Base-by-base conservation (phyloP, 2,329 filamentous ascomycete genomes). In the Dichotomopilus funicola region DNA sequence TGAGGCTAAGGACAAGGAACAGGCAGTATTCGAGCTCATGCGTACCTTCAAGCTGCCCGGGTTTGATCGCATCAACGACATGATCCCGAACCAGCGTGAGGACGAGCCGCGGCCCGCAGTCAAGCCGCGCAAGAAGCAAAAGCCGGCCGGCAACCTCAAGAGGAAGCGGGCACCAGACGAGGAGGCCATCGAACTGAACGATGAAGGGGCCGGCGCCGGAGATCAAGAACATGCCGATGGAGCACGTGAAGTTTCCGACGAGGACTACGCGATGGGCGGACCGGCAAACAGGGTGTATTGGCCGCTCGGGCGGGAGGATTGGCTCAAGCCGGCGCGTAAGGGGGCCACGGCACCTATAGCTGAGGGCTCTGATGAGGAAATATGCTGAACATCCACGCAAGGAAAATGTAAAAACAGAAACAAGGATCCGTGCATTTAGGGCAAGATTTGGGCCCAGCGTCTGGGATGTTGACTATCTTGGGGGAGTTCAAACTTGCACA, bases 1-100 rank as follows among this genome's bases (percentile, higher is more conserved):
- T 58, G 92, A 97, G 73, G 92, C 92, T 48, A 97, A 97, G 69
- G 92, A 96, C 67, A 97, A 97, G 71, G 92, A 97, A 68, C 92
- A 97, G 70, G 91, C 92, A 0, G 90, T 96, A 0, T 95, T 97
- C 64, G 90, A 95, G 61, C 78, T 97, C 13, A 96, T 96, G 91
- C 81, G 87, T 27, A 91, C 78, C 0, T 95, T 91, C 69, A 91
- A 86, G 64, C 76, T 97, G 0, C 89, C 91, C 0, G 91, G 91
- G 0, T 88, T 85, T 72, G 78, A 94, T 19, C 79, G 72, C 0
- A 83, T 95, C 67, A 87, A 87, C 62, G 84, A 95, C 53, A 75
- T 97, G 1, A 75, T 92, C 2, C 91, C 91, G 0, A 80, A 91
- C 66, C 82, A 86, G 55, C 80, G 91, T 0, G 77, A 79, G 2